Conservation (phyloP, 306 rosid species). For the Heteromeles arbutifolia region DNA sequence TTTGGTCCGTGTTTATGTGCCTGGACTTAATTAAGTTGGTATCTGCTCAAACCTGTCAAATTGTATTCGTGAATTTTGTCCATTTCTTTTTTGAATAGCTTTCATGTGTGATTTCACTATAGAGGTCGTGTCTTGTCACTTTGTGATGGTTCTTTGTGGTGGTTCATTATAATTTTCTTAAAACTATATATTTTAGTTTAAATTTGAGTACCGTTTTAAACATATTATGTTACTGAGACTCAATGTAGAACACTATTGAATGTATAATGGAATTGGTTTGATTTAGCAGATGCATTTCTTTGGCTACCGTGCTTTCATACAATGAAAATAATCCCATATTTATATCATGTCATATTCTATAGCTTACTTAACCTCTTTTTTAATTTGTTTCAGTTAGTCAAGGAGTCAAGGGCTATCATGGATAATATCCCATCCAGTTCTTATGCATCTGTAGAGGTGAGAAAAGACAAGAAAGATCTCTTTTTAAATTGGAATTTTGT, state of each 20-base stretch:
- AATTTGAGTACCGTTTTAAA: background rate
- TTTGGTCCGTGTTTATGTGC: background rate
- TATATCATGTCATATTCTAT: slow-evolving; percentile 1
- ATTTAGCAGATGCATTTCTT: background rate
- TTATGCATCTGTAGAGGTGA: slow-evolving; percentile 46
- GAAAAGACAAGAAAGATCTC: background rate
- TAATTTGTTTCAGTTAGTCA: slow-evolving; percentile 34
- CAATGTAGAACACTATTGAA: background rate
- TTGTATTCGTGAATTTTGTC: background rate
- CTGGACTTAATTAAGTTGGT: background rate
- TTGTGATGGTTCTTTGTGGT: background rate
- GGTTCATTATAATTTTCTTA: background rate
- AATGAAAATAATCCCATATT: background rate
- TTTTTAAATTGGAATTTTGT: background rate
- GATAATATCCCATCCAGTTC: slow-evolving; percentile 37
- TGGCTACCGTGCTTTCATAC: background rate
- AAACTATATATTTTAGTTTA: background rate
- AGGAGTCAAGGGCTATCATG: slow-evolving; percentile 35
- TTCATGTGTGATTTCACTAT: background rate
- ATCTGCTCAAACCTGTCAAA: background rate
- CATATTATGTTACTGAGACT: background rate
- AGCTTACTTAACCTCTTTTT: slow-evolving; percentile 12
- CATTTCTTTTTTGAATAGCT: background rate
- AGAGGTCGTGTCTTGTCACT: background rate
- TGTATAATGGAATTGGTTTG: background rate